Percentiles rank a stretch among this genome's conserved stretches.
Evolutionary conservation across 495 filamentous ascomycete species (phyloP).

Genomic region (Trichodelitschia bisporula): DNA sequence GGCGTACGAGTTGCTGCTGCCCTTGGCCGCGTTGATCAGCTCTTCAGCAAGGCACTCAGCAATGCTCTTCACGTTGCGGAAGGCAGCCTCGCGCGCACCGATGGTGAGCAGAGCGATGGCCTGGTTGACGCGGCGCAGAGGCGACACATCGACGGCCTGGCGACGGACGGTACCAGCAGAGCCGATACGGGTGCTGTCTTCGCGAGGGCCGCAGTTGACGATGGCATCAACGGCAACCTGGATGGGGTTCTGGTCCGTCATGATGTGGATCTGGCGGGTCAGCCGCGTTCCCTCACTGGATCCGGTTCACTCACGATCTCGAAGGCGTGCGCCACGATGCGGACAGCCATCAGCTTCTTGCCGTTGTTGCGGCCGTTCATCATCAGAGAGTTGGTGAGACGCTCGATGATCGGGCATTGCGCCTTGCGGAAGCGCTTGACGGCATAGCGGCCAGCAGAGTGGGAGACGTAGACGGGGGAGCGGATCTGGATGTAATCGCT

Average conservation of each 20-base stretch:
- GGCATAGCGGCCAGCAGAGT: slow-evolving; percentile 96
- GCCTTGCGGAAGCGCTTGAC: slow-evolving; percentile 99
- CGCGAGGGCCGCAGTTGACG: slow-evolving; percentile 98
- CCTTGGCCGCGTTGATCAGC: slow-evolving; percentile 99
- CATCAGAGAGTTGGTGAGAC: slow-evolving; percentile 99
- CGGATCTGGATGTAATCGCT: slow-evolving; percentile 99
- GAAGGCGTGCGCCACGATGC: slow-evolving; percentile 96
- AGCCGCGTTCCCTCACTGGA: slow-evolving; percentile 5
- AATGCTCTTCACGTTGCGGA: slow-evolving; percentile 97
- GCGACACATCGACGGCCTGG: slow-evolving; percentile 99
- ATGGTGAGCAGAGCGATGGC: slow-evolving; percentile 93
- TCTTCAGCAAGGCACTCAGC: slow-evolving; percentile 98
- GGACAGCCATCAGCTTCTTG: slow-evolving; percentile 99
- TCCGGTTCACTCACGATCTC: slow-evolving; percentile 50
- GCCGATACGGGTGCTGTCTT: slow-evolving; percentile 99
- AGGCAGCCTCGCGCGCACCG: slow-evolving; percentile 87
- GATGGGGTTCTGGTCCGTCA: slow-evolving; percentile 99
- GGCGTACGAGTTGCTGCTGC: slow-evolving; percentile 96
- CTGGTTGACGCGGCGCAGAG: slow-evolving; percentile 98
- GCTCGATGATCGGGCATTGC: slow-evolving; percentile 99
- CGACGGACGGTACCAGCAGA: slow-evolving; percentile 97
- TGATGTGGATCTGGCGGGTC: slow-evolving; percentile 91
- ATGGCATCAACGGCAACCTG: slow-evolving; percentile 98
- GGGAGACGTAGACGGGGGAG: slow-evolving; percentile 89
- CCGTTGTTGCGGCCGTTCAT: slow-evolving; percentile 99